A percentile compares a stretch with the other conserved stretches of the same genome.
phyloP scores from a whole-genome alignment of 805 yeast species.

The Suhomyces sp. region DNA sequence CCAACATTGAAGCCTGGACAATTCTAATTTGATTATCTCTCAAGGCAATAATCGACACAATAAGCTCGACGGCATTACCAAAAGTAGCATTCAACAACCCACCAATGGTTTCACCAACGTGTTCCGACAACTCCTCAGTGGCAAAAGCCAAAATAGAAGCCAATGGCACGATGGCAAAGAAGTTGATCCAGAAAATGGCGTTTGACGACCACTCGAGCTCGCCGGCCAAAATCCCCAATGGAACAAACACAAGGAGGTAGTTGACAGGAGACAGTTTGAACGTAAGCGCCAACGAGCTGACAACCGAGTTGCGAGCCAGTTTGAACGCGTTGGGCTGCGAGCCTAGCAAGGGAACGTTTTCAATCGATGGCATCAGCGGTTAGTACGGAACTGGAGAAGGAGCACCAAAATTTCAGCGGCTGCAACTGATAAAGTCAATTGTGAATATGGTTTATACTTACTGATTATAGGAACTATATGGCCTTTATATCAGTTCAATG shows the following conservation, averaged over 20 bases:
- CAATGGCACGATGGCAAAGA: conserved; percentile 86
- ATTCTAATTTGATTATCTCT: conserved; percentile 82
- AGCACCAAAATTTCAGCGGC: no score
- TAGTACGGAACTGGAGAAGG: conserved; percentile 1
- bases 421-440: no score
- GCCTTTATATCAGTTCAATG: no score
- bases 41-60: conserved; percentile 89
- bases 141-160: conserved; percentile 90
- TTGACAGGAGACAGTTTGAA: conserved; percentile 69
- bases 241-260: conserved; percentile 76
- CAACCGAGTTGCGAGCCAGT: conserved; percentile 6
- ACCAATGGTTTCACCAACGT: conserved; percentile 89
- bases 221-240: conserved; percentile 81
- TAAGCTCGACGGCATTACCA: conserved; percentile 96
- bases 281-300: conserved; percentile 20
- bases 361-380: conserved; percentile 1
- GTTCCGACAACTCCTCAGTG: conserved; percentile 86
- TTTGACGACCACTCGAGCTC: conserved; percentile 50
- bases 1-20: conserved; percentile 97
- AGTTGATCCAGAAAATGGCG: conserved; percentile 68
- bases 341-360: conserved; percentile 3
- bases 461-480: background rate
- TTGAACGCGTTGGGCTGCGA: background rate
- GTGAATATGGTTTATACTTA: no score
- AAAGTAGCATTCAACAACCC: conserved; percentile 95